Evolutionary conservation across 2,329 filamentous ascomycete species (phyloP), one percentile per base, ranked within the genome.

Genomic region (Aspergillus proliferans): DNA sequence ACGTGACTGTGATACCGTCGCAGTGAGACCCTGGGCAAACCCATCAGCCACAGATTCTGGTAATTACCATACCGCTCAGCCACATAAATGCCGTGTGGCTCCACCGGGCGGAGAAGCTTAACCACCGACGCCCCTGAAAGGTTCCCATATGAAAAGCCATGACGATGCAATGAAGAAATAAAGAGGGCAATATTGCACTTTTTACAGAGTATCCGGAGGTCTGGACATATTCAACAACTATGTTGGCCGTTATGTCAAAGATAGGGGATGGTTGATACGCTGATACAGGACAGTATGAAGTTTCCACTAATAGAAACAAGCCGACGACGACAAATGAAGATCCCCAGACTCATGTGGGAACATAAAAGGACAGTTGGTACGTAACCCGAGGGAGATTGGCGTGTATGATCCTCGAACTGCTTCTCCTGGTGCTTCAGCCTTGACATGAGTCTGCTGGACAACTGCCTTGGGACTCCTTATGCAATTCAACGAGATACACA

Each of bases 241-340:
- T 30, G 26, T 30, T 5, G 26, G 4, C 10, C 10, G 10, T 30
- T 30, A 12, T 12, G 26, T 30, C 14, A 18, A 15, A 44, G n/a
- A 44, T 44, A 33, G 15, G 21, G 8, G 26, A 39, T 39, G n/a
- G 15, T 39, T 19, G 36, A 18, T 1, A 39, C 36, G 9, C 18
- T 2, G 18, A 41, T 41, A 41, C 19, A 19, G 39, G 39, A 14
- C 18, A 41, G 19, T 41, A 36, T 36, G 34, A 5, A 5, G 41
- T 43, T 43, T 43, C 41, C 26, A 43, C 41, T 43, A 43, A 43
- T 43, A 43, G 41, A 43, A 43, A 43, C 41, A 43, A 18, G 34
- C 6, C 34, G 34, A 40, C 38, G 38, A 40, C 19, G 38, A 18
- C 18, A 40, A 30, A 40, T 40, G 38, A 40, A 19, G 38, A 40